Evolutionary conservation across 805 yeast genomes (phyloP), one percentile per base, ranked within the genome.

Genomic region (Komagataella phaffii): DNA sequence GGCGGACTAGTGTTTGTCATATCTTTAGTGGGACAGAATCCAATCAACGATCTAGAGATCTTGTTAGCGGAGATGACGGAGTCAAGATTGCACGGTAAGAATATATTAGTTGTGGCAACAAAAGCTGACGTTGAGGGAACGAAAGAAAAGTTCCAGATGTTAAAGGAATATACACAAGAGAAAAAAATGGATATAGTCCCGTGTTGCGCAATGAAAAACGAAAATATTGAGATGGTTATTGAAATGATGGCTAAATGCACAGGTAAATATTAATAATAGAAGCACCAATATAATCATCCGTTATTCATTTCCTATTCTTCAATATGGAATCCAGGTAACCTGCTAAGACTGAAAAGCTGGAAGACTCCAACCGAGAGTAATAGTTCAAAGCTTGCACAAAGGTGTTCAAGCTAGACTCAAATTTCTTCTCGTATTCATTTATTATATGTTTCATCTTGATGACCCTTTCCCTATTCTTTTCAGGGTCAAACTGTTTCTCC

Each of bases 1-100:
- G 84, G 85, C 14, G 96, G 96, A 0, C 67, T 93, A 52, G 95
- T 85, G 3, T 88, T 91, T 68, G 96, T 93, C 4, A 69, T 91
- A 2, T 84, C 88, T 6, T 70, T 93, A 18, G 96, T 87, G 23
- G 71, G 78, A 6, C 62, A 65, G 14, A 72, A 83, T 52, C 96
- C 96, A 1, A 69, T 80, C 1, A 68, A 64, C 0, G 96, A 89
- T 58, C 66, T 93, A 46, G 58, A 79, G 14, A 64, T 79, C 0
- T 69, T 91, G 51, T 64, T 87, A 0, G 68, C 69, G 1, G 99
- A 93, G 61, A 74, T 93, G 56, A 96, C 95, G 0, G 63, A 72
- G 1, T 69, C 75, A 47, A 73, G 91, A 50, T 65, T 86, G 63
- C 58, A 64, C n/a, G 68, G 66, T 43, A 89, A 89, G 60, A 75